These are phyloP conservation scores for Epichloe glyceriae DNA, from an alignment of 2,329 filamentous ascomycete genomes.

Conservation along the genomic window DNA sequence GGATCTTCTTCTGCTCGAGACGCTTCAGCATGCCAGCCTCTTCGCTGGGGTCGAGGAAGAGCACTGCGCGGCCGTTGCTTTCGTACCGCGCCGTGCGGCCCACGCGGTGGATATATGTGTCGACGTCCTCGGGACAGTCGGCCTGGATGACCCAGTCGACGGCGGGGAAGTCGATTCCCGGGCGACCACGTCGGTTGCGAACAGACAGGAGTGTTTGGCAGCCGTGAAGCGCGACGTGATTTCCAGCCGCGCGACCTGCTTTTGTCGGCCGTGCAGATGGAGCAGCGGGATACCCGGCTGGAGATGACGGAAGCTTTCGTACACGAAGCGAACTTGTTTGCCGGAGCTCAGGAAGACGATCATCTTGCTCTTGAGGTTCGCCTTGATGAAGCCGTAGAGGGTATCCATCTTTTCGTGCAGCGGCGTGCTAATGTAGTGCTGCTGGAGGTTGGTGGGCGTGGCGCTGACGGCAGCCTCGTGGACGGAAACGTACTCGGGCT, in stretches of 20 bases:
- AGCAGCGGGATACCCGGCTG: slow-evolving; percentile 89
- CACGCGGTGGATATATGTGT: slow-evolving; percentile 95
- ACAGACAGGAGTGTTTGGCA: slow-evolving; percentile 74
- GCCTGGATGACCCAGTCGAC: slow-evolving; percentile 98
- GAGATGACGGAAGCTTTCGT: slow-evolving; percentile 82
- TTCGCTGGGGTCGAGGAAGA: slow-evolving; percentile 88
- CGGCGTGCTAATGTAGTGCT: slow-evolving; percentile 81
- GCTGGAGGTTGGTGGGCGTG: slow-evolving; percentile 73
- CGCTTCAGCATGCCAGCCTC: slow-evolving; percentile 81
- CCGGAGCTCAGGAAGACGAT: slow-evolving; percentile 90
- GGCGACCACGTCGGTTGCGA: slow-evolving; percentile 91
- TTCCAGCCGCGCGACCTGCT: slow-evolving; percentile 76
- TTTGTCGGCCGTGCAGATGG: slow-evolving; percentile 88
- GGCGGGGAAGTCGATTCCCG: slow-evolving; percentile 85
- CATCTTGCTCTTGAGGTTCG: slow-evolving; percentile 86
- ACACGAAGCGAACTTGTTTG: slow-evolving; percentile 93
- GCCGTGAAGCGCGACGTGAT: slow-evolving; percentile 74
- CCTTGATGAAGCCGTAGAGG: slow-evolving; percentile 81
- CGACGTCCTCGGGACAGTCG: slow-evolving; percentile 92
- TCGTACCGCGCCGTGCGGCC: slow-evolving; percentile 92
- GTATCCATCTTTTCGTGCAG: slow-evolving; percentile 83
- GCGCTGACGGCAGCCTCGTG: slow-evolving; percentile 70
- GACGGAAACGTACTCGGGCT: slow-evolving; percentile 91
- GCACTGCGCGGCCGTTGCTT: slow-evolving; percentile 69
- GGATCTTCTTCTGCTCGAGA: slow-evolving; percentile 79